Evolutionary conservation across 768 basidiomycete species (phyloP).

Genomic region (Lyophyllum atratum): DNA sequence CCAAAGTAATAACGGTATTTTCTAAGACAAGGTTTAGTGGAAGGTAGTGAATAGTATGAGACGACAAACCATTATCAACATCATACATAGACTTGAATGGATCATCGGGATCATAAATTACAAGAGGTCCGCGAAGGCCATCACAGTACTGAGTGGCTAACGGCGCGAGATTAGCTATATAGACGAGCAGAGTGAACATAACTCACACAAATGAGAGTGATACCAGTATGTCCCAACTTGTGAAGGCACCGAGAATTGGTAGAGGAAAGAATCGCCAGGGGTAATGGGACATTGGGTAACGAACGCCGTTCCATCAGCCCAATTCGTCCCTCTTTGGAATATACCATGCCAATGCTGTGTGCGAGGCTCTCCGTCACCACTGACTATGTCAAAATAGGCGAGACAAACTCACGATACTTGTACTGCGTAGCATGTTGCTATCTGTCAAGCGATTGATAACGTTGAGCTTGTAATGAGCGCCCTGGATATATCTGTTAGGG

Average conservation of each 20-base stretch:
- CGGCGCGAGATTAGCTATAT: not conserved
- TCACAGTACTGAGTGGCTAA: slow-evolving; percentile 51
- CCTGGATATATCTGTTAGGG: slow-evolving; percentile 14
- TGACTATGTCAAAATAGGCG: not conserved
- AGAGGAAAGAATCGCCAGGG: slow-evolving; percentile 36
- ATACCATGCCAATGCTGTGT: slow-evolving; percentile 16
- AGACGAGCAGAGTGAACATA: too few relatives aligned
- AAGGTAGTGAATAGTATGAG: not conserved
- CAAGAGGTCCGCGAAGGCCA: slow-evolving; percentile 37
- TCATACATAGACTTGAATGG: slow-evolving; percentile 30
- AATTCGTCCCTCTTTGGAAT: slow-evolving; percentile 6
- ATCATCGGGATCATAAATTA: slow-evolving; percentile 41
- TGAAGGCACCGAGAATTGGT: slow-evolving; percentile 30
- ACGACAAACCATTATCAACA: slow-evolving; percentile 17
- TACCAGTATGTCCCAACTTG: slow-evolving; percentile 32
- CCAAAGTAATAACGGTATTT: slow-evolving; percentile 43
- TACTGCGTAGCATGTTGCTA: slow-evolving; percentile 22
- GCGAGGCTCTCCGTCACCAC: too few relatives aligned
- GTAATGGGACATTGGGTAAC: slow-evolving; percentile 46
- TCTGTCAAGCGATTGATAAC: slow-evolving; percentile 23
- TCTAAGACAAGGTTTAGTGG: slow-evolving; percentile 20
- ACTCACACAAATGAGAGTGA: slow-evolving; percentile 28
- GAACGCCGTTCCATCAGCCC: slow-evolving; percentile 19
- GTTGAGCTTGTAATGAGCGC: slow-evolving; percentile 23
- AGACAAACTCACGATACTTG: slow-evolving; percentile 21